A percentile compares a stretch with the other conserved stretches of the same genome.
Conservation (phyloP, 176 grass and related monocot species). For the Triticum monococcum region DNA sequence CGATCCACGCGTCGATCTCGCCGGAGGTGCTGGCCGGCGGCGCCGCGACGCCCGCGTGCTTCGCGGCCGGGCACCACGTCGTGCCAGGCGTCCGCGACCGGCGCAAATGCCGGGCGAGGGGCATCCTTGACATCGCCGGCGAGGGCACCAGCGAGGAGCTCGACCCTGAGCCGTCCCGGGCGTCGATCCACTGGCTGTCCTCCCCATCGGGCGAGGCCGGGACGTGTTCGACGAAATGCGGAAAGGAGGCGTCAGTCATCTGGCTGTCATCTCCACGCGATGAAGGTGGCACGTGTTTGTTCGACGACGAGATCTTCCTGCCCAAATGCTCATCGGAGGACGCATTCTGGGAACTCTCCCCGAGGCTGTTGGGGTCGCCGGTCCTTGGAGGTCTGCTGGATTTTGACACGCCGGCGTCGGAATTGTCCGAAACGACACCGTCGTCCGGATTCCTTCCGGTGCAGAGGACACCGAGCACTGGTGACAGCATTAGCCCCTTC, state of each 20-base stretch:
- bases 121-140: constrained; percentile 60
- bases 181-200: constrained; percentile 86
- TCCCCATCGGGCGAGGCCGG: constrained; percentile 46
- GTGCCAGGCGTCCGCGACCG: constrained; percentile 62
- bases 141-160: constrained; percentile 32
- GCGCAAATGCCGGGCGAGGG: constrained; percentile 80
- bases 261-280: constrained; percentile 52
- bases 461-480: constrained; percentile 73
- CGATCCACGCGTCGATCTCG: constrained; percentile 81
- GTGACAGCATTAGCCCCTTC: constrained; percentile 84
- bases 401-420: constrained; percentile 31
- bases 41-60: constrained; percentile 67
- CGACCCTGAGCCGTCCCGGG: constrained; percentile 35
- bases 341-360: constrained; percentile 45
- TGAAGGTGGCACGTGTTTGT: not conserved
- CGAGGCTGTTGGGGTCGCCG: constrained; percentile 39
- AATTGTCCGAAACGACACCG: constrained; percentile 43
- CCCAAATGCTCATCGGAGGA: constrained; percentile 44
- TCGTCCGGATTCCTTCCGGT: constrained; percentile 38
- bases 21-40: constrained; percentile 64
- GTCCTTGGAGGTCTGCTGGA: constrained; percentile 34
- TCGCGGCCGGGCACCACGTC: constrained; percentile 70
- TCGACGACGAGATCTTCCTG: constrained; percentile 49
- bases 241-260: constrained; percentile 47
- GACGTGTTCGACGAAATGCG: constrained; percentile 41